A percentile compares a stretch with the other conserved stretches of the same genome.
phyloP scores from a whole-genome alignment of 345 rosid species.

The Mercurialis annua region DNA sequence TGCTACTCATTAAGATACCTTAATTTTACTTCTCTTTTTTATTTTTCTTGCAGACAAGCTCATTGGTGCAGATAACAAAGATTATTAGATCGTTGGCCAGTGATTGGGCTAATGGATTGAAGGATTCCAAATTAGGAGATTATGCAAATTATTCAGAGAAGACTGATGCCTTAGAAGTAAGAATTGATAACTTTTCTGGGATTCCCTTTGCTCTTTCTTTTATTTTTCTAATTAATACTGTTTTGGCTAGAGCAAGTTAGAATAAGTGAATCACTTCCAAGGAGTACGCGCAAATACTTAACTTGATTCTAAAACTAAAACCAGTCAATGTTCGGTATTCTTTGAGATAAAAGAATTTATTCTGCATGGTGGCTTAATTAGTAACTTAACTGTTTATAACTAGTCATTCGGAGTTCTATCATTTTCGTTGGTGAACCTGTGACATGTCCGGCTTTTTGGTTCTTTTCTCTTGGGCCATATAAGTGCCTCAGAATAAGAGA shows the following conservation, averaged over 20 bases:
- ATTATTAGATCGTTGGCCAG: constrained; percentile 48
- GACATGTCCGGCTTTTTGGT: background rate
- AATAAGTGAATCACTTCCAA: background rate
- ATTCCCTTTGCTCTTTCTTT: background rate
- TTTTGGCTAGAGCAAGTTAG: background rate
- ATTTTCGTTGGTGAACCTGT: background rate
- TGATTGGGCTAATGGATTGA: constrained; percentile 46
- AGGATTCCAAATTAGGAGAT: constrained; percentile 48
- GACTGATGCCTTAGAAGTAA: constrained; percentile 82
- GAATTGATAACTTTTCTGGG: too few species aligned
- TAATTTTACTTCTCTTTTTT: constrained; percentile 2
- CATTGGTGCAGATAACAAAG: constrained; percentile 69
- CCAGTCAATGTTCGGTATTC: background rate
- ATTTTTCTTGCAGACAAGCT: constrained; percentile 60
- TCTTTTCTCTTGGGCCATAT: background rate
- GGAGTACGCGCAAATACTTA: background rate
- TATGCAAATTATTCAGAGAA: constrained; percentile 50
- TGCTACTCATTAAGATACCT: background rate
- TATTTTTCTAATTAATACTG: background rate
- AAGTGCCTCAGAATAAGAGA: background rate
- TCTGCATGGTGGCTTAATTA: background rate
- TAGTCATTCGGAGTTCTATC: background rate
- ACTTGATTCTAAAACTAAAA: background rate
- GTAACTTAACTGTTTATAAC: background rate
- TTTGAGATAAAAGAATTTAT: background rate